These are phyloP conservation scores for Irpex sp. DNA, from an alignment of 1,284 basidiomycete genomes.

Conservation along the genomic window DNA sequence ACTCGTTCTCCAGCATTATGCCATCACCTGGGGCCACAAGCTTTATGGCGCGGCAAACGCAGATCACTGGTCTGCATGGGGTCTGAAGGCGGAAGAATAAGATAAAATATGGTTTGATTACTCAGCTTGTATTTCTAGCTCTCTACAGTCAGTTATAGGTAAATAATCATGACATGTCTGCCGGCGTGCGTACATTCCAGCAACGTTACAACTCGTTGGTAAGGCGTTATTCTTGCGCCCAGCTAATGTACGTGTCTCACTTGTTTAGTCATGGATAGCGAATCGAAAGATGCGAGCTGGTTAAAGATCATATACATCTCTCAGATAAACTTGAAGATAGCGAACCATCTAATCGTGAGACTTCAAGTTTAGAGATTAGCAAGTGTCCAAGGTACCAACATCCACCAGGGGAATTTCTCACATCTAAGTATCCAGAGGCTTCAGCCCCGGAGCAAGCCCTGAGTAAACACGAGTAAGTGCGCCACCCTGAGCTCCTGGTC, in stretches of 20 bases:
- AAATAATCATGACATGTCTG: background rate
- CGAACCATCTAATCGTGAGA: background rate
- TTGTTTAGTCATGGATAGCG: background rate
- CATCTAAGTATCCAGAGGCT: background rate
- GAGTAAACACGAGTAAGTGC: background rate
- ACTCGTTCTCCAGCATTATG: slow-evolving; percentile 89
- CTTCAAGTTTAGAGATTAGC: background rate
- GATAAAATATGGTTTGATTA: background rate
- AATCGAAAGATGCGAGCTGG: background rate
- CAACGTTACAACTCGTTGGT: background rate
- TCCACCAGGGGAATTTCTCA: background rate
- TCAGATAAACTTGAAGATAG: background rate
- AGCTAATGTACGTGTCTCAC: background rate
- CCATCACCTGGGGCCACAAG: slow-evolving; percentile 79
- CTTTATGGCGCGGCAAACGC: slow-evolving; percentile 10
- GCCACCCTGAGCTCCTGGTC: background rate
- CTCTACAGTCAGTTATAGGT: background rate
- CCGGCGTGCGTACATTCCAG: background rate
- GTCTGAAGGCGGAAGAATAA: slow-evolving; percentile 6
- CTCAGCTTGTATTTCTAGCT: slow-evolving; percentile 7
- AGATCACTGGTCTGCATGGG: slow-evolving; percentile 9
- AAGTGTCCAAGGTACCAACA: background rate
- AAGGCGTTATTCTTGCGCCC: background rate
- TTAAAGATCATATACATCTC: background rate
- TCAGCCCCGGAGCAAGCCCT: background rate